These are phyloP conservation scores for Hygrocybe punicea DNA, from an alignment of 768 basidiomycete genomes.

Conservation along the genomic window DNA sequence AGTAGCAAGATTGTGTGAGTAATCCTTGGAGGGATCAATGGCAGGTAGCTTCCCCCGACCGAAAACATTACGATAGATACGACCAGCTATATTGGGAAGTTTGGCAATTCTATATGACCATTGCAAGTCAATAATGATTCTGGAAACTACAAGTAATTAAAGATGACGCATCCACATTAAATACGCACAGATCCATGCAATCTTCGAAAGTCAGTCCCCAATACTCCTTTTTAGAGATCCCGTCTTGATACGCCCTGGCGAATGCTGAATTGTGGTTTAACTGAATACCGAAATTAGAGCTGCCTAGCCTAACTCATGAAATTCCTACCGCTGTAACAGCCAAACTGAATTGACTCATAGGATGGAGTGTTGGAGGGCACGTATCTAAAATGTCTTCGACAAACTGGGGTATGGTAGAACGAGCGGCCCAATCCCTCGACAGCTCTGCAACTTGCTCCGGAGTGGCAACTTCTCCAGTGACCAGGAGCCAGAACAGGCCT, in stretches of 20 bases:
- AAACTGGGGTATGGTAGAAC: conserved; percentile 85
- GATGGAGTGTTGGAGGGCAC: conserved; percentile 90
- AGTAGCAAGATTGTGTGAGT: conserved; percentile 83
- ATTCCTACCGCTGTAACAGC: conserved; percentile 83
- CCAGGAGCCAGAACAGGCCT: conserved; percentile 90
- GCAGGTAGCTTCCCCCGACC: conserved; percentile 83
- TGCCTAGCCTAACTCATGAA: background rate
- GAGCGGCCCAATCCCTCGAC: conserved; percentile 92
- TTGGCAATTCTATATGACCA: conserved; percentile 76
- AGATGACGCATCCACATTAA: no score
- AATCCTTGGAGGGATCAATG: conserved; percentile 81
- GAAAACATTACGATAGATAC: conserved; percentile 86
- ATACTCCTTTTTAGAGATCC: conserved; percentile 92
- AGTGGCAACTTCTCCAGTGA: conserved; percentile 94
- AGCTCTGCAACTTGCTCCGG: conserved; percentile 82
- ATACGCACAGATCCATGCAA: conserved; percentile 72
- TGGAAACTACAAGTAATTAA: background rate
- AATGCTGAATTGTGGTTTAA: conserved; percentile 95
- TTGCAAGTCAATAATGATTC: conserved; percentile 6
- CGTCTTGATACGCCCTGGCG: conserved; percentile 90
- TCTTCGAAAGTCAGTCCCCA: conserved; percentile 94
- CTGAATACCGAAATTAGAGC: conserved; percentile 33
- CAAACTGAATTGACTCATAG: conserved; percentile 97
- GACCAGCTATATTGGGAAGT: conserved; percentile 93
- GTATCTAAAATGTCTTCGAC: conserved; percentile 96